Conservation (phyloP, 768 basidiomycete genomes). For the Hemileccinum impolitum region DNA sequence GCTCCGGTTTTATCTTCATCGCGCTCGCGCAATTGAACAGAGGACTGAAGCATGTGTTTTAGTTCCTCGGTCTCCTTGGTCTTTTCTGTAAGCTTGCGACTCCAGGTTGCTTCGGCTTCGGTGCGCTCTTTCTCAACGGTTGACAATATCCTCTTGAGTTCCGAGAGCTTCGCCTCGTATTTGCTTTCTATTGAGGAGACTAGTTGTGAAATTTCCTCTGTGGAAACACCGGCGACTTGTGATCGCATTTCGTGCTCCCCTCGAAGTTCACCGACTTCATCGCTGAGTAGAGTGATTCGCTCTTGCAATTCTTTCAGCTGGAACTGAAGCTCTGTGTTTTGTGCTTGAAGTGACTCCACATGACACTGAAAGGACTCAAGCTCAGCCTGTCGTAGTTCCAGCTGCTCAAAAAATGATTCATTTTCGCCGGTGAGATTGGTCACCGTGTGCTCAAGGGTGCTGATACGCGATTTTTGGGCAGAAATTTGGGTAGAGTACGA, state of each 20-base stretch:
- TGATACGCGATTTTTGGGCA: constrained; percentile 57
- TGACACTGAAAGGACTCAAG: constrained; percentile 78
- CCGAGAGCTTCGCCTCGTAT: constrained; percentile 72
- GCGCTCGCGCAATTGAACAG: constrained; percentile 57
- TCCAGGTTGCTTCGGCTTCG: constrained; percentile 89
- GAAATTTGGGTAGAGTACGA: constrained; percentile 66
- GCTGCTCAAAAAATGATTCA: constrained; percentile 75
- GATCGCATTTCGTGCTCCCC: constrained; percentile 50
- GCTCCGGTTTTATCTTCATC: constrained; percentile 49
- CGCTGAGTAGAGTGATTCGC: constrained; percentile 62
- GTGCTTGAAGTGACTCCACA: constrained; percentile 69
- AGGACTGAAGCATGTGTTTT: constrained; percentile 53
- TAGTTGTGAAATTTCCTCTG: constrained; percentile 69
- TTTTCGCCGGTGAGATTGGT: constrained; percentile 71
- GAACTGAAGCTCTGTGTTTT: constrained; percentile 81
- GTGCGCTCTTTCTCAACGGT: constrained; percentile 77
- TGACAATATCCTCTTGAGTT: constrained; percentile 61
- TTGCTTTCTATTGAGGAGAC: constrained; percentile 71
- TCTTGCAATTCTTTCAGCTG: constrained; percentile 81
- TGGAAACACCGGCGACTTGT: constrained; percentile 41
- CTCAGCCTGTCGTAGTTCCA: constrained; percentile 88
- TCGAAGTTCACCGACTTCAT: constrained; percentile 64
- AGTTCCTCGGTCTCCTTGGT: constrained; percentile 73
- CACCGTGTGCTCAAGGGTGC: constrained; percentile 67
- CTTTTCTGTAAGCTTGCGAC: constrained; percentile 76